Evolutionary conservation across 768 basidiomycete genomes (phyloP).

Genomic region (Mycena kentingensis): DNA sequence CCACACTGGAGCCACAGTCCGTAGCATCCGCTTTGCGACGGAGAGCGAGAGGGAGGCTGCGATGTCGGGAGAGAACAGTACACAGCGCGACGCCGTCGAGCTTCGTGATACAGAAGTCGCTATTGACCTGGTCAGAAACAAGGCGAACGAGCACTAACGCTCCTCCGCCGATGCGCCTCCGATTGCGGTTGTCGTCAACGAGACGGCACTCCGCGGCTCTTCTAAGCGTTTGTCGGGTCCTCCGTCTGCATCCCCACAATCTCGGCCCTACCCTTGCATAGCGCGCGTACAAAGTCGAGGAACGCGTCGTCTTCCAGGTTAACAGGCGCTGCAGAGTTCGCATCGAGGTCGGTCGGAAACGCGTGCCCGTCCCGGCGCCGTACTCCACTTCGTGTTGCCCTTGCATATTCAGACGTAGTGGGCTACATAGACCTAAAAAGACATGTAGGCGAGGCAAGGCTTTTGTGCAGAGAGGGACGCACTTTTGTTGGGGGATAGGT

Average conservation of each 20-base stretch:
- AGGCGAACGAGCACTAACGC: slow-evolving; percentile 87
- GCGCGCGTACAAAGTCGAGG: slow-evolving; percentile 68
- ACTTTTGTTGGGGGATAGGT: slow-evolving; percentile 53
- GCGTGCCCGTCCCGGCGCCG: slow-evolving; percentile 48
- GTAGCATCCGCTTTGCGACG: too few relatives aligned
- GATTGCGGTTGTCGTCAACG: slow-evolving; percentile 39
- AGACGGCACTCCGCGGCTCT: slow-evolving; percentile 33
- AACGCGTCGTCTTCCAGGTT: slow-evolving; percentile 84
- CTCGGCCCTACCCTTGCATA: slow-evolving; percentile 85
- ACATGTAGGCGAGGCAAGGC: too few relatives aligned
- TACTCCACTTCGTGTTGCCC: slow-evolving; percentile 42
- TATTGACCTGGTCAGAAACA: slow-evolving; percentile 34
- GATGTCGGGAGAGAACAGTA: too few relatives aligned
- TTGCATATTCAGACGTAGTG: slow-evolving; percentile 86
- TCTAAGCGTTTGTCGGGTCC: slow-evolving; percentile 40
- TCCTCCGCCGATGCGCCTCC: slow-evolving; percentile 61
- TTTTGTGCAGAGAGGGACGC: too few relatives aligned
- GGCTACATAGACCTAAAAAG: slow-evolving; percentile 70
- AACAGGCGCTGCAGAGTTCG: slow-evolving; percentile 80
- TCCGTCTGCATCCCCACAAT: slow-evolving; percentile 90
- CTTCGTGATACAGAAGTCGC: slow-evolving; percentile 93
- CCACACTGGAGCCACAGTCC: too few relatives aligned
- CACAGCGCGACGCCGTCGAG: slow-evolving; percentile 76
- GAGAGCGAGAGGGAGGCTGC: too few relatives aligned
- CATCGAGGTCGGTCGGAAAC: slow-evolving; percentile 70